Evolutionary conservation across 805 yeast genomes (phyloP).

Genomic region (Jamesozyma piceae): DNA sequence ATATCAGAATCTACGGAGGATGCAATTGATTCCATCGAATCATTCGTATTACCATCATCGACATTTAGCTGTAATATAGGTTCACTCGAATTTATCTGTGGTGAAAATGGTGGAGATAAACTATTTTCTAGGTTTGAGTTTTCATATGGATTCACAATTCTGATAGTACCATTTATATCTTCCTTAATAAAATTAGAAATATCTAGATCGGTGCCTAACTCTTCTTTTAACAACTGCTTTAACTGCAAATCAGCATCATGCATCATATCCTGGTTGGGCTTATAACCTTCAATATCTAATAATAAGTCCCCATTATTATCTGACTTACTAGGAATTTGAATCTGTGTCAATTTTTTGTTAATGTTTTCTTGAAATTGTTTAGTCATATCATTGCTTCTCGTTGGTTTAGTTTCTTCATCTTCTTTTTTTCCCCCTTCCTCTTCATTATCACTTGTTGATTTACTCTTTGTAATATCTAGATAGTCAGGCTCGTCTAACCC

Average conservation of each 20-base stretch:
- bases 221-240: constrained; percentile 65
- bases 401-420: neutral
- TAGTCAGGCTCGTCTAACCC: constrained; percentile 28
- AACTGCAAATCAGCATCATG: constrained; percentile 69
- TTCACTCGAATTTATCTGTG: constrained; percentile 13
- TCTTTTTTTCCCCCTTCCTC: neutral
- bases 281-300: constrained; percentile 92
- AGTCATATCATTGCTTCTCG: constrained; percentile 4
- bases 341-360: constrained; percentile 53
- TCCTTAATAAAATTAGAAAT: constrained; percentile 39
- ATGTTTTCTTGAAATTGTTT: constrained; percentile 33
- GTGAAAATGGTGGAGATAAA: constrained; percentile 18
- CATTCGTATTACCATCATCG: neutral
- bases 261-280: constrained; percentile 70
- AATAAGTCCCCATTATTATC: constrained; percentile 85
- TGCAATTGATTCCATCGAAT: neutral
- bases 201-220: constrained; percentile 49
- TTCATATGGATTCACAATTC: constrained; percentile 38
- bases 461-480: constrained; percentile 21
- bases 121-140: neutral
- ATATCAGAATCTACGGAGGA: neutral
- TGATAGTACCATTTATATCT: constrained; percentile 60
- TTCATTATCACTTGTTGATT: neutral
- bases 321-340: constrained; percentile 78
- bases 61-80: constrained; percentile 4